Base-by-base conservation (phyloP, 2,329 filamentous ascomycete genomes). In the Fusarium sp. region DNA sequence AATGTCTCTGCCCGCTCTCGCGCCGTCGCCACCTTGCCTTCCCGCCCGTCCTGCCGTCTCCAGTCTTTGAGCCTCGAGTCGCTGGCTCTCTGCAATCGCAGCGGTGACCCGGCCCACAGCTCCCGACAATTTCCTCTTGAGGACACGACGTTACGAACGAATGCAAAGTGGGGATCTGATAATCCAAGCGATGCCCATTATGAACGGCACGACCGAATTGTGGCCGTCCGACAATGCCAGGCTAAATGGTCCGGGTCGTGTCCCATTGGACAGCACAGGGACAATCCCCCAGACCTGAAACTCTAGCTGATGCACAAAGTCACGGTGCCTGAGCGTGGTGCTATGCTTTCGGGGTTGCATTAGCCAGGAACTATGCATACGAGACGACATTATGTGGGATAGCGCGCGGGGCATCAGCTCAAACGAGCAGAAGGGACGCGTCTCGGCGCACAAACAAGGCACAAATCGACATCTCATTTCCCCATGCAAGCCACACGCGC, bases 241-340 rank as follows among this genome's bases (percentile, higher is more conserved):
- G 68, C 77, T 71, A 74, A 70, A 61, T 40, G 47, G 7, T 31
- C 65, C 77, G 80, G 80, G 36, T 69, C 36, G 27, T 33, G 74
- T 76, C 80, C 80, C 66, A 82, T 82, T 82, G 81, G 81, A 33
- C 63, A 50, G 47, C 33, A 33, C 35, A 42, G 60, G 68, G 50
- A 40, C 64, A 66, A 59, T 50, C 47, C 47, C 57, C 58, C 68
- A 45, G 74, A 79, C 79, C 79, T 82, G 81, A 82, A 82, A 82
- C 81, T 50, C 66, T 81, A 80, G 81, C 77, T 78, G 58, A 65
- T 81, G 80, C 81, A 82, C 78, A 81, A 81, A 80, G 67, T 63
- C 42, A 22, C 40, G 58, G 62, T 74, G 65, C 54, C 69, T 64
- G 63, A 63, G 52, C 47, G 63, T 70, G 58, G 70, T 74, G 66